Percentiles rank a stretch among this genome's conserved stretches.
phyloP scores from a whole-genome alignment of 352 stramenopile species.

The Phytophthora idaei region DNA sequence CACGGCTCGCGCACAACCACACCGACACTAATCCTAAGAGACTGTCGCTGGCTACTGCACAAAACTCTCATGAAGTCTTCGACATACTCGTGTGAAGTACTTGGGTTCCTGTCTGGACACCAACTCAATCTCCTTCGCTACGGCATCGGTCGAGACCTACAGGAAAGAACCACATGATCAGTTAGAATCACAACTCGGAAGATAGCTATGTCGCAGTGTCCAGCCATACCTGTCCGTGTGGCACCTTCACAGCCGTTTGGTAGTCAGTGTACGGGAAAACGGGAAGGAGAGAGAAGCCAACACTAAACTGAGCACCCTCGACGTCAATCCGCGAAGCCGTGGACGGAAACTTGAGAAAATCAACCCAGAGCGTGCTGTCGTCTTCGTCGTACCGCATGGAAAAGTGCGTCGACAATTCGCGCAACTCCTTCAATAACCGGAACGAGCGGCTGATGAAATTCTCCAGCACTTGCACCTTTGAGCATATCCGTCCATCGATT shows the following conservation, averaged over 20 bases:
- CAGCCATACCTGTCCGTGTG: constrained; percentile 52
- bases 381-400: constrained; percentile 52
- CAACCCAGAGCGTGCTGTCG: constrained; percentile 55
- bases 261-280: constrained; percentile 62
- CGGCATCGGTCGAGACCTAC: constrained; percentile 57
- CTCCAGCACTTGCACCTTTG: constrained; percentile 56
- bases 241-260: constrained; percentile 46
- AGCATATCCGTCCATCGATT: constrained; percentile 35
- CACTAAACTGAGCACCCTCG: constrained; percentile 48
- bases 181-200: background rate
- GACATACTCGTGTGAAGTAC: constrained; percentile 64
- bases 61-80: constrained; percentile 52
- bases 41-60: constrained; percentile 32
- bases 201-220: constrained; percentile 4
- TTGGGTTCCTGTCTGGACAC: constrained; percentile 50
- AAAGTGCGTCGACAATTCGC: constrained; percentile 60
- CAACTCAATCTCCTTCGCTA: constrained; percentile 51
- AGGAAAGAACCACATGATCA: constrained; percentile 8
- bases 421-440: constrained; percentile 62
- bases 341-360: constrained; percentile 70
- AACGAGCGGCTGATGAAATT: constrained; percentile 58
- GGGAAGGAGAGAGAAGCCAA: constrained; percentile 58
- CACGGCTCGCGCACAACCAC: background rate
- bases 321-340: constrained; percentile 14
- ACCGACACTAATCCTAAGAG: constrained; percentile 17